phyloP scores from a whole-genome alignment of 116 monocot genomes.

The Papilionanthe hybrid region DNA sequence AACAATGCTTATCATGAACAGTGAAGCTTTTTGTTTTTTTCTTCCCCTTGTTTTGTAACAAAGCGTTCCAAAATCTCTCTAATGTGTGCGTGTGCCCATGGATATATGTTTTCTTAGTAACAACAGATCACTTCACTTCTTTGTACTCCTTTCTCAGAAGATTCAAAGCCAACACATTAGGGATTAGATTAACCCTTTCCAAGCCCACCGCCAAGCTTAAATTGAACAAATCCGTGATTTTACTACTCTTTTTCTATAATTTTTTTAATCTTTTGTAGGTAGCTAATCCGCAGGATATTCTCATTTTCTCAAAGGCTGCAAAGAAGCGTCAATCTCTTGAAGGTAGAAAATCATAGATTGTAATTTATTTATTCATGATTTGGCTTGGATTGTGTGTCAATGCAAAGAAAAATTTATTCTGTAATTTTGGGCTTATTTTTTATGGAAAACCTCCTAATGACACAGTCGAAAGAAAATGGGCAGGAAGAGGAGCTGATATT shows the following conservation, averaged over 20 bases:
- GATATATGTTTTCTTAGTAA: no score
- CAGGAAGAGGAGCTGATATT: not conserved
- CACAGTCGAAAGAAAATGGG: not conserved
- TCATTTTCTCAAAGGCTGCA: constrained; percentile 95
- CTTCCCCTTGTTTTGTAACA: no score
- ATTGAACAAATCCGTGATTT: no score
- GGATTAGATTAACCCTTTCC: no score
- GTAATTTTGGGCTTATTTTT: not conserved
- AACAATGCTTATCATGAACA: no score
- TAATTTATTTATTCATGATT: not conserved
- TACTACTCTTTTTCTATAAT: not conserved
- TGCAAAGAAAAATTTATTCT: not conserved
- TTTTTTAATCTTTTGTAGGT: constrained; percentile 45
- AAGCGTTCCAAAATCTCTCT: no score
- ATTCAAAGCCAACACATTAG: no score
- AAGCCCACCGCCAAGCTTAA: no score
- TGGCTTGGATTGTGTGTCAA: not conserved
- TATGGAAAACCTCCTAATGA: not conserved
- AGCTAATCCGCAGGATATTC: constrained; percentile 99
- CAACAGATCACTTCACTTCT: no score
- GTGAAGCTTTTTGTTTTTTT: no score
- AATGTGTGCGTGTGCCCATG: no score
- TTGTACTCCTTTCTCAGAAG: no score
- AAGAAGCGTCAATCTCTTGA: constrained; percentile 73
- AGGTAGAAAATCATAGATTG: constrained; percentile 24